These are phyloP conservation scores for Trichoderma hamatum DNA, from an alignment of 2,329 filamentous ascomycete species.

Conservation along the genomic window DNA sequence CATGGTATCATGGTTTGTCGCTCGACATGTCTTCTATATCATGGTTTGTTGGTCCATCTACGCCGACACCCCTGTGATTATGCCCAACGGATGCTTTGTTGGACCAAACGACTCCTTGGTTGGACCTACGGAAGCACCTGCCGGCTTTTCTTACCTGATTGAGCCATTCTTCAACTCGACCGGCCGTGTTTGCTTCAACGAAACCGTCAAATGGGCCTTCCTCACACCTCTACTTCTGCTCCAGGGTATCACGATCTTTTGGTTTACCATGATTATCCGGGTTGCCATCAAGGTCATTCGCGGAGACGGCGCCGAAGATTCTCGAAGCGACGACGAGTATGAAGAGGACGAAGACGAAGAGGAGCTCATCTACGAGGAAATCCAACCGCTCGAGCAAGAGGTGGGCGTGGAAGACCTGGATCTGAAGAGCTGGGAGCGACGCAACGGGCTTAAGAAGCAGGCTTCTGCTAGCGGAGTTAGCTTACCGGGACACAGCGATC, in stretches of 20 bases:
- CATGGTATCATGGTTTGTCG: conserved; percentile 80
- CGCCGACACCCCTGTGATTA: conserved; percentile 62
- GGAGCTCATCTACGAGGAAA: conserved; percentile 58
- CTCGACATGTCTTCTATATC: conserved; percentile 80
- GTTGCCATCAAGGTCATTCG: conserved; percentile 80
- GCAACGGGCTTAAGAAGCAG: conserved; percentile 57
- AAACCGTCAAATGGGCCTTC: conserved; percentile 75
- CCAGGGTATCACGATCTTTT: conserved; percentile 78
- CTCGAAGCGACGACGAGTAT: conserved; percentile 82
- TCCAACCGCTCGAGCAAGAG: conserved; percentile 68
- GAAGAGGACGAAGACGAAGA: conserved; percentile 66
- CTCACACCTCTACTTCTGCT: conserved; percentile 75
- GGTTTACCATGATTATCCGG: conserved; percentile 86
- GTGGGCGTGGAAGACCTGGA: conserved; percentile 74
- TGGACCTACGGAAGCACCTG: conserved; percentile 55
- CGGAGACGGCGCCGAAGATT: conserved; percentile 79
- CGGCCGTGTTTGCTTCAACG: conserved; percentile 79
- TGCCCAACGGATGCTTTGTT: conserved; percentile 72
- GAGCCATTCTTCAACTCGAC: conserved; percentile 73
- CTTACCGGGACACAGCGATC: conserved; percentile 70
- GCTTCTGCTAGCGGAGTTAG: conserved; percentile 62
- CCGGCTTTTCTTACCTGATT: conserved; percentile 63
- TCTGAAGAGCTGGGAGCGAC: conserved; percentile 64
- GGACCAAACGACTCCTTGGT: conserved; percentile 58
- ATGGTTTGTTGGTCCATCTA: conserved; percentile 83